Evolutionary conservation across 176 grass and related monocot species (phyloP), one percentile per base, ranked within the genome.

Genomic region (Hordeum marinum): DNA sequence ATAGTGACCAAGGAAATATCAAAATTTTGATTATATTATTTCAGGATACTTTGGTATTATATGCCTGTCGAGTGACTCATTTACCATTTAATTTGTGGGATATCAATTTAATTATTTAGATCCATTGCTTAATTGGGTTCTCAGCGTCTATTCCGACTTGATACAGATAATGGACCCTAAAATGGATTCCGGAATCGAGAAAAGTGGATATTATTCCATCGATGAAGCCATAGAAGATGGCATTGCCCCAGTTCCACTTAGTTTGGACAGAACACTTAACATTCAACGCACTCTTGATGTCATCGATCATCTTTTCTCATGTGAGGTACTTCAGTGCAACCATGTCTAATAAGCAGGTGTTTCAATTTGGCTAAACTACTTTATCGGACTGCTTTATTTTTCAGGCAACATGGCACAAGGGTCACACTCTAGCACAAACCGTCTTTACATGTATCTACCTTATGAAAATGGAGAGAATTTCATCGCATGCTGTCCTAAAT

Each of bases 151-250:
- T 43, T 75, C 23, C 14, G 0, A 72, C 45, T 77, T 79, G 60
- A 82, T 84, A 37, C 89, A 98, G 96, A 98, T 98, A 92, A 98
- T 98, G 96, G 96, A 98, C 89, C 96, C 96, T 86, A 98, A 98
- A 87, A 98, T 98, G 93, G 96, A 98, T 87, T 92, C 93, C 7
- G 96, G 96, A 85, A 86, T 95, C 74, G 96, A 92, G 69, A 91
- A 69, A 78, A 90, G 89, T 78, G 84, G 84, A 80, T 95, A 89
- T 46, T 87, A 83, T 84, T 95, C 96, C 48, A 83, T 96, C 36
- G 96, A 98, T 63, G 96, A 98, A 84, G 96, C 96, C 26, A 95
- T 98, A 83, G 91, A 95, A 86, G 80, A 93, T 89, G 93, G 91
- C 87, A 84, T 87, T 71, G 91, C 96, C 41, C 96, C 96, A 60